Conservation (phyloP, 306 rosid genomes). For the Adenanthera pavonina region DNA sequence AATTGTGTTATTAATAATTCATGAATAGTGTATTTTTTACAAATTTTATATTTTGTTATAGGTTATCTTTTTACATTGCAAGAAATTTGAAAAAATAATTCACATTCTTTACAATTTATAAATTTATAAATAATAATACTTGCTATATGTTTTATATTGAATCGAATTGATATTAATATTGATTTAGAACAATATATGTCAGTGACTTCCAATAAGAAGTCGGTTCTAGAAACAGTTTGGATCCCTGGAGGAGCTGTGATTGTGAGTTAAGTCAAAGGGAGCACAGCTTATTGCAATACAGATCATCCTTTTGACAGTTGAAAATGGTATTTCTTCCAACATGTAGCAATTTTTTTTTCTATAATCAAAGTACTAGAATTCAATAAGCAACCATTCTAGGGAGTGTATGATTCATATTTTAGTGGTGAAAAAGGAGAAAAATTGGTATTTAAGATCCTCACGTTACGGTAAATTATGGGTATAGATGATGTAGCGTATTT, state of each 20-base stretch:
- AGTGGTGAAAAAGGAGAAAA: not conserved
- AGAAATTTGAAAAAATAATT: no score
- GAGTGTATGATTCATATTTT: not conserved
- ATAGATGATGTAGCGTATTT: not conserved
- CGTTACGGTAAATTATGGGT: not conserved
- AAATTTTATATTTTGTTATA: no score
- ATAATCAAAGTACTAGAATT: not conserved
- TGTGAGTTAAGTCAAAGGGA: conserved; percentile 12
- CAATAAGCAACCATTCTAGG: not conserved
- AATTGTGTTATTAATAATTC: no score
- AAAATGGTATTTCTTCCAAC: not conserved
- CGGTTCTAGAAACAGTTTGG: not conserved
- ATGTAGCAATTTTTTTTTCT: not conserved
- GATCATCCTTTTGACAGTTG: conserved; percentile 30
- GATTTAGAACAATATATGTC: not conserved
- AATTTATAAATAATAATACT: no score
- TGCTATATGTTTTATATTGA: no score
- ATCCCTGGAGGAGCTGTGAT: not conserved
- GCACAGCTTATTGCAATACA: conserved; percentile 29
- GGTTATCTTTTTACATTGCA: no score
- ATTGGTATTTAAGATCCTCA: conserved; percentile 32
- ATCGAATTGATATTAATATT: no score
- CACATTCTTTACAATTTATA: no score
- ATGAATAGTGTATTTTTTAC: no score
- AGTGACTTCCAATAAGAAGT: not conserved